Evolutionary conservation across 352 stramenopile genomes (phyloP), one percentile per base, ranked within the genome.

Genomic region (Globisporangium middletonii): DNA sequence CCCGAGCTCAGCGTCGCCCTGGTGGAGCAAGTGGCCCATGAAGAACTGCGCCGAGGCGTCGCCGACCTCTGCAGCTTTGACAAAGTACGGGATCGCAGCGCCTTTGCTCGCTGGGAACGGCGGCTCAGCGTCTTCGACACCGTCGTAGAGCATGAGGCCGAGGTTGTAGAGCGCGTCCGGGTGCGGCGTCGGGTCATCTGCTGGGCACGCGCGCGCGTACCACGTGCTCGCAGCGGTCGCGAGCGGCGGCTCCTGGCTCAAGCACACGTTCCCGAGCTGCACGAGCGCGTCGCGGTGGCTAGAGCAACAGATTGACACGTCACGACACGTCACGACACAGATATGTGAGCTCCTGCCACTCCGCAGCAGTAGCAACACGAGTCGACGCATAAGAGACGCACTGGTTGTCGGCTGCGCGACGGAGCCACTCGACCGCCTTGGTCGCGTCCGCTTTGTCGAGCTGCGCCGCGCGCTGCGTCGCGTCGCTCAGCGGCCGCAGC

Each of bases 101-200:
- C 54, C 59, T 35, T 79, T 82, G 61, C 89, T 84, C 4, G 67
- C 67, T 18, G 60, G 53, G 46, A 92, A 82, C 7, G 83, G 77
- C 12, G 82, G 85, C 43, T 89, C 72, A 0, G 81, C 75, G 59
- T 89, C 69, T n/a, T 88, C 70, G 3, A 90, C 74, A 19, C 81
- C 82, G 30, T 92, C 75, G 45, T 78, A 90, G 16, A 90, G 66
- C 60, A 95, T 79, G 62, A 89, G 72, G 0, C 81, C 85, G 35
- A 95, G 77, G 65, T 93, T 93, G 65, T 92, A 93, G 15, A 93
- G 65, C 41, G 85, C 85, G 59, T 95, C 85, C 1, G 83, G 73
- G 63, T 93, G 81, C 47, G 83, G 81, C 16, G 75, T 73, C 28
- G 68, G 71, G 45, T 79, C 58, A 56, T 73, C 73, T 9, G 70